phyloP scores from a whole-genome alignment of 2,329 filamentous ascomycete species.

The Ascochyta viciae-villosae region DNA sequence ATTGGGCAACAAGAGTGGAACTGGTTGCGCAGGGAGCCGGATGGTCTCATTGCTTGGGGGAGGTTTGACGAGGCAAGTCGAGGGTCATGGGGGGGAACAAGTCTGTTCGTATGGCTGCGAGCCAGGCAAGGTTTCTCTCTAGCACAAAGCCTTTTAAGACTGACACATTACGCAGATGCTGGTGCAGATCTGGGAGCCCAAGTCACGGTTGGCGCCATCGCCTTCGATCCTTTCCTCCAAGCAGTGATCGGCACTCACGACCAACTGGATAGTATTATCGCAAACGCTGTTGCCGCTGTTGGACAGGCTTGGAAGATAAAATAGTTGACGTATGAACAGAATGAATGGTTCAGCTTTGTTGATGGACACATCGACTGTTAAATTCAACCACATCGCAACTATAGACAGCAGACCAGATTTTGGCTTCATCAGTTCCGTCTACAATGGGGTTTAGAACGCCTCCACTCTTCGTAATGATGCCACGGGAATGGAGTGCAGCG shows the following conservation, averaged over 20 bases:
- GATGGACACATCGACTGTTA: neutral
- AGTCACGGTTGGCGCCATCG: conserved; percentile 5
- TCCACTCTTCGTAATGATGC: neutral
- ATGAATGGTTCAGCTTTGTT: too few relatives aligned
- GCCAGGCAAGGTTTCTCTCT: conserved; percentile 1
- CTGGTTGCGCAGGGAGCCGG: conserved; percentile 15
- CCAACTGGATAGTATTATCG: neutral
- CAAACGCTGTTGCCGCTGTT: neutral
- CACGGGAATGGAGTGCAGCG: conserved; percentile 2
- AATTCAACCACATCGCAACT: neutral
- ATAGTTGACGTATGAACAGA: neutral
- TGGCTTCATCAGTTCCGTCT: conserved; percentile 15
- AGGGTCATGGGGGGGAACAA: conserved; percentile 18
- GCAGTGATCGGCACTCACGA: conserved; percentile 6
- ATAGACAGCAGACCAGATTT: conserved; percentile 14
- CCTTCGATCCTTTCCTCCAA: conserved; percentile 21
- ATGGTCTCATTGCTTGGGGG: conserved; percentile 6
- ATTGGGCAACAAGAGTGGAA: conserved; percentile 24
- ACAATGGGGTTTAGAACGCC: conserved; percentile 12
- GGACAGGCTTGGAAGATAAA: neutral
- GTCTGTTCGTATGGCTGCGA: conserved; percentile 17
- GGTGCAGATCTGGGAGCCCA: conserved; percentile 17
- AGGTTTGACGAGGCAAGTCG: conserved; percentile 25
- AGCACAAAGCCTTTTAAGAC: neutral
- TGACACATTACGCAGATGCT: conserved; percentile 2